These are phyloP conservation scores for Termitomyces sp. DNA, from an alignment of 1,284 basidiomycete species.

Conservation along the genomic window DNA sequence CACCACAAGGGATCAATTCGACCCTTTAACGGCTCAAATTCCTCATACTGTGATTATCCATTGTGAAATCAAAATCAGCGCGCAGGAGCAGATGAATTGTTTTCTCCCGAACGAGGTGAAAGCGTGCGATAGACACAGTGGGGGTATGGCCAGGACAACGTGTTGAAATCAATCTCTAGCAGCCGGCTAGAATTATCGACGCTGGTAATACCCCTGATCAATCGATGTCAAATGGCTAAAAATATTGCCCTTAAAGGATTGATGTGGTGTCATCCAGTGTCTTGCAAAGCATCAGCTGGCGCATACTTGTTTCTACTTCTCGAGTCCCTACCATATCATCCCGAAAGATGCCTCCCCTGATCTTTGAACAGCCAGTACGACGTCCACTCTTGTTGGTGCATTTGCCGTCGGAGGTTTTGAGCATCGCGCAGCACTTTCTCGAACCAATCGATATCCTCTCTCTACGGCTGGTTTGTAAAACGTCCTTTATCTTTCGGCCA, in stretches of 20 bases:
- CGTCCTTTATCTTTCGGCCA: background rate
- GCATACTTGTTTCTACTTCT: background rate
- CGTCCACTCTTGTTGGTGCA: background rate
- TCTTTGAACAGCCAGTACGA: background rate
- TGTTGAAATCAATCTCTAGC: background rate
- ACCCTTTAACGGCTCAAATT: too few relatives aligned
- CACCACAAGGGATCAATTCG: background rate
- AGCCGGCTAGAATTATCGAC: background rate
- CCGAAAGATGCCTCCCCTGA: background rate
- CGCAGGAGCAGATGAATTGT: background rate
- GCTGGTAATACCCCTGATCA: background rate
- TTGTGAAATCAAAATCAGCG: background rate
- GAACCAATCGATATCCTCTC: conserved; percentile 8
- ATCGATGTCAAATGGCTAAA: background rate
- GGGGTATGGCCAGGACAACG: background rate
- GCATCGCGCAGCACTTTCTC: background rate
- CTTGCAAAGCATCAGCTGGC: background rate
- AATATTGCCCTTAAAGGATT: background rate
- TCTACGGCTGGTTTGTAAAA: conserved; percentile 4
- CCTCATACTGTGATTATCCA: background rate
- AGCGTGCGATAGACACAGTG: too few relatives aligned
- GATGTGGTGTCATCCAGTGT: background rate
- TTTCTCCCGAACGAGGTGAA: background rate
- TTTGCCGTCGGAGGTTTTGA: conserved; percentile 6
- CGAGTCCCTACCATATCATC: background rate